A percentile compares a stretch with the other conserved stretches of the same genome.
Evolutionary conservation across 495 filamentous ascomycete species (phyloP).

Genomic region (Penicillium ochrochloron): DNA sequence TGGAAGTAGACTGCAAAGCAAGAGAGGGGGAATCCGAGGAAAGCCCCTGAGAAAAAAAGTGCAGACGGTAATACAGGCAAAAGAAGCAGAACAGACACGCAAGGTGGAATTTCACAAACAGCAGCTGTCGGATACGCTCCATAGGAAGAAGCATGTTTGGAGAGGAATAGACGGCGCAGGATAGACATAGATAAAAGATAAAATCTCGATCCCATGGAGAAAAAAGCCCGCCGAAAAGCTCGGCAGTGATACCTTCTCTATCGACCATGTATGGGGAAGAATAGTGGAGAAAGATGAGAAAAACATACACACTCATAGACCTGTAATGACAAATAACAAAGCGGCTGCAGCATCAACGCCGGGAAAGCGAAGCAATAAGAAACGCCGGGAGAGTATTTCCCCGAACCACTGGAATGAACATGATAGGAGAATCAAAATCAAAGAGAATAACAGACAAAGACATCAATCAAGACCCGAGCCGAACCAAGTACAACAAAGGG

Average conservation of each 20-base stretch:
- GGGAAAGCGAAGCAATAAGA: conserved; percentile 6
- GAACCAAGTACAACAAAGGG: conserved; percentile 50
- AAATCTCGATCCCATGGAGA: neutral
- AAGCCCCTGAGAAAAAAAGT: neutral
- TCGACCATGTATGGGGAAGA: conserved; percentile 32
- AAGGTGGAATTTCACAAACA: conserved; percentile 7
- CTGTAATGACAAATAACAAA: conserved; percentile 29
- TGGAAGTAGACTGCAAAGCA: conserved; percentile 12
- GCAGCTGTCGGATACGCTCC: conserved; percentile 7
- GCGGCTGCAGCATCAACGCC: conserved; percentile 19
- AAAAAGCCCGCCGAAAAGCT: neutral
- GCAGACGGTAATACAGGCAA: conserved; percentile 20
- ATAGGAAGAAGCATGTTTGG: conserved; percentile 14
- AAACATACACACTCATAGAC: conserved; percentile 34
- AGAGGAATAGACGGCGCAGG: neutral
- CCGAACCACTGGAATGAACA: conserved; percentile 18
- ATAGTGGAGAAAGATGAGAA: conserved; percentile 15
- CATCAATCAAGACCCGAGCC: conserved; percentile 21
- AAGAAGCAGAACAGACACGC: conserved; percentile 20
- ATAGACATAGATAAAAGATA: conserved; percentile 4
- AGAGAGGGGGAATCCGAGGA: conserved; percentile 5
- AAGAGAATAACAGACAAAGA: conserved; percentile 21
- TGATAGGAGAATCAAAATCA: conserved; percentile 14
- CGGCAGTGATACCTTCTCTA: conserved; percentile 19
- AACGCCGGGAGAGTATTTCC: conserved; percentile 24